Base-by-base conservation (phyloP, 768 basidiomycete genomes). In the Tricholoma furcatifolium region DNA sequence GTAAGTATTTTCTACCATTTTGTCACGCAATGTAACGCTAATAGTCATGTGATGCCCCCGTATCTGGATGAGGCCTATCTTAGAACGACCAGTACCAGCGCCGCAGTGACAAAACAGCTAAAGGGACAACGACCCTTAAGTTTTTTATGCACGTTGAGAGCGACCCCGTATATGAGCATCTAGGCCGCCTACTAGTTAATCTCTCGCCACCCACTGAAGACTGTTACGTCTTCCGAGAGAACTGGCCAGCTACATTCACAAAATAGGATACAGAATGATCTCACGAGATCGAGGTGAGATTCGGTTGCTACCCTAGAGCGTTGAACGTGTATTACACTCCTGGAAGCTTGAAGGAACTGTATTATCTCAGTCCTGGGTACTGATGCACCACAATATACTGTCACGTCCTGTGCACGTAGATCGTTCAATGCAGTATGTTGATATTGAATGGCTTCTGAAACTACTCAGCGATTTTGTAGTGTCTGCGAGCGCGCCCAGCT, bases 11-110 rank as follows among this genome's bases (percentile, higher is more conserved):
- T n/a, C n/a, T n/a, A n/a, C n/a, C n/a, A n/a, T n/a, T n/a, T n/a
- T n/a, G n/a, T n/a, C n/a, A n/a, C n/a, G n/a, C n/a, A n/a, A n/a
- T n/a, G n/a, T n/a, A n/a, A n/a, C n/a, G n/a, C n/a, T n/a, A n/a
- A n/a, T n/a, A n/a, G n/a, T n/a, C n/a, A n/a, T n/a, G n/a, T n/a
- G n/a, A n/a, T n/a, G n/a, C n/a, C n/a, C n/a, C n/a, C n/a, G n/a
- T n/a, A n/a, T n/a, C n/a, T n/a, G n/a, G n/a, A n/a, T n/a, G n/a
- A n/a, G n/a, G n/a, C n/a, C n/a, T n/a, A n/a, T n/a, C n/a, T n/a
- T 8, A 96, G 93, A 97, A 96, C 59, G 90, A 94, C 31, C 93
- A 97, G 72, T 79, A 96, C 51, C 92, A 96, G 70, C 78, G 82
- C 69, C 77, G 96, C 56, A 87, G 84, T 62, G 91, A 94, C 56